Evolutionary conservation across 305 asterid species (phyloP).

Genomic region (Withania somnifera): DNA sequence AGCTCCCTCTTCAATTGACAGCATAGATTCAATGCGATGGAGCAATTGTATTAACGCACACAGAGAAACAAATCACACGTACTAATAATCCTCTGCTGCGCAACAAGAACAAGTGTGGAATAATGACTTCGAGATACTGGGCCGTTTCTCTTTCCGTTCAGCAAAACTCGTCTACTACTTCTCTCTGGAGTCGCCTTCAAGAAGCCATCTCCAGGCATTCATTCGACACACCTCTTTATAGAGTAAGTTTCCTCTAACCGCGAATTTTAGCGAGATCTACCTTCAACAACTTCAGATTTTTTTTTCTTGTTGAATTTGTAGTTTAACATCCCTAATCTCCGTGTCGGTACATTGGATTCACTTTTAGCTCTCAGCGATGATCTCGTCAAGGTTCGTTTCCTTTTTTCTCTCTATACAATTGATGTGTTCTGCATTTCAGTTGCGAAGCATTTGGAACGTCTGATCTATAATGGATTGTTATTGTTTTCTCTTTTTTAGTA

Average conservation of each 20-base stretch:
- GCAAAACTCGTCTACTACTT: conserved; percentile 42
- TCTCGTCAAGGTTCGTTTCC: conserved; percentile 52
- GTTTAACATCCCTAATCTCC: conserved; percentile 96
- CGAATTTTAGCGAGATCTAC: conserved; percentile 3
- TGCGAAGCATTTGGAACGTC: background rate
- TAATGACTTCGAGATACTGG: conserved; percentile 96
- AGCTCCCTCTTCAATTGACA: no score
- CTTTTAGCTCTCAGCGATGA: conserved; percentile 80
- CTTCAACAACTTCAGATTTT: no score
- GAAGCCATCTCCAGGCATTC: conserved; percentile 82
- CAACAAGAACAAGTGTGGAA: background rate
- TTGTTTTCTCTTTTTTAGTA: background rate
- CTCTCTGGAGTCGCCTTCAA: conserved; percentile 77
- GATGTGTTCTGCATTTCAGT: conserved; percentile 1
- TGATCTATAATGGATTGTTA: background rate
- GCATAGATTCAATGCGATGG: no score
- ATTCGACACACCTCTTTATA: conserved; percentile 77
- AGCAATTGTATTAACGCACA: no score
- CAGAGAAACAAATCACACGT: no score
- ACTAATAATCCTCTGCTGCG: no score
- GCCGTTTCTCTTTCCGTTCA: conserved; percentile 73
- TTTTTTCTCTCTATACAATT: background rate
- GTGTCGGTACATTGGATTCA: conserved; percentile 93
- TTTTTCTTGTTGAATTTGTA: conserved; percentile 17
- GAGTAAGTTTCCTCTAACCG: conserved; percentile 43